Conservation (phyloP, 768 basidiomycete genomes). For the Pleurotus sapidus region DNA sequence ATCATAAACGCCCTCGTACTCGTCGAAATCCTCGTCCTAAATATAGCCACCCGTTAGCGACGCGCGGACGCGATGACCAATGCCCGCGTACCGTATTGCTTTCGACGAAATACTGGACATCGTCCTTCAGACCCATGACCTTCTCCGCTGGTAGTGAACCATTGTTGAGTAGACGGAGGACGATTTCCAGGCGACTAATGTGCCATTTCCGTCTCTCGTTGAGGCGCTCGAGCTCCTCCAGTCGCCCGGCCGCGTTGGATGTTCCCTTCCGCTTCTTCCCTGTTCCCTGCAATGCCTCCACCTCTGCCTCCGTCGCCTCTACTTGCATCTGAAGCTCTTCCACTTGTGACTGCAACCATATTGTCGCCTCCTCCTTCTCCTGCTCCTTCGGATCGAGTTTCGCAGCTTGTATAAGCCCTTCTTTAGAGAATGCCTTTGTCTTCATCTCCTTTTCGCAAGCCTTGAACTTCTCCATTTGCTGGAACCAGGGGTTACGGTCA, state of each 20-base stretch:
- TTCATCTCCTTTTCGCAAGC: constrained; percentile 99
- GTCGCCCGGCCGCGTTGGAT: constrained; percentile 61
- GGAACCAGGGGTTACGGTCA: constrained; percentile 22
- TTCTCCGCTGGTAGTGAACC: constrained; percentile 83
- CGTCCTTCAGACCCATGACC: constrained; percentile 83
- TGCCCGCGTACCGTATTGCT: constrained; percentile 80
- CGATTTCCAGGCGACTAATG: constrained; percentile 86
- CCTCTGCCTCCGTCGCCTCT: constrained; percentile 92
- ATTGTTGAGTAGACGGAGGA: constrained; percentile 91
- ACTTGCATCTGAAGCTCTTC: constrained; percentile 93
- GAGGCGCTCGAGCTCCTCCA: constrained; percentile 80
- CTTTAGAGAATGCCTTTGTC: constrained; percentile 99
- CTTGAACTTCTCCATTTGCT: constrained; percentile 99
- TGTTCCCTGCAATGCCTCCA: constrained; percentile 77
- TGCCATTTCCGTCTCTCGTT: constrained; percentile 98
- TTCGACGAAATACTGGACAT: constrained; percentile 95
- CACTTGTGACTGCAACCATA: constrained; percentile 86
- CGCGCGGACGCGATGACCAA: not conserved
- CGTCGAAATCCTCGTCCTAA: constrained; percentile 96
- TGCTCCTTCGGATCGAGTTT: constrained; percentile 97
- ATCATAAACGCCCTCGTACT: constrained; percentile 96
- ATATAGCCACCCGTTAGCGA: not conserved
- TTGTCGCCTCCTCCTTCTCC: constrained; percentile 86
- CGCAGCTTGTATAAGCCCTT: constrained; percentile 90
- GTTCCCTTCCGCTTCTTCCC: constrained; percentile 85